These are phyloP conservation scores for Cyanidium caldarium DNA, from an alignment of 23 red algal genomes.

Conservation along the genomic window DNA sequence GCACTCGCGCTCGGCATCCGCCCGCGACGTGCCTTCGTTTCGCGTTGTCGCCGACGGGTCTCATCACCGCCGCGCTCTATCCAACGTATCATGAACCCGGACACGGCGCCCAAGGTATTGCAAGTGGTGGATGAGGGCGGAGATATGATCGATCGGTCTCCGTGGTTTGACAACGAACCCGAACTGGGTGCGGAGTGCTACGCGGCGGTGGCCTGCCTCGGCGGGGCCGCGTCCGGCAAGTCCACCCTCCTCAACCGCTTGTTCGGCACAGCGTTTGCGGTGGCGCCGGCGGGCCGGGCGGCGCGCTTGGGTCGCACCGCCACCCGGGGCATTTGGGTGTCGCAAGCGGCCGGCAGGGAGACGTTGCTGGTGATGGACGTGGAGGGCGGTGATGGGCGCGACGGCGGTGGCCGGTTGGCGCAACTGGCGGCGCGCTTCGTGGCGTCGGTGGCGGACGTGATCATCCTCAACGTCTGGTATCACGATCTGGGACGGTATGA, in stretches of 20 bases:
- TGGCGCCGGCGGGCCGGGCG: constrained; percentile 13
- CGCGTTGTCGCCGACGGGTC: no score
- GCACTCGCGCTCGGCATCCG: no score
- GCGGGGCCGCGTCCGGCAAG: constrained; percentile 74
- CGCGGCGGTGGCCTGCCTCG: constrained; percentile 43
- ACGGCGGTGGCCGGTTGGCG: constrained; percentile 51
- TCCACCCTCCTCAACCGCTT: constrained; percentile 60
- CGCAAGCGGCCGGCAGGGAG: constrained; percentile 17
- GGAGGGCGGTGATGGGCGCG: constrained; percentile 73
- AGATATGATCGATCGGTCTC: constrained; percentile 18
- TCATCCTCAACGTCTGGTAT: constrained; percentile 73
- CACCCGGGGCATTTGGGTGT: constrained; percentile 48
- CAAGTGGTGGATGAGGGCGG: constrained; percentile 48
- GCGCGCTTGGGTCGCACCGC: constrained; percentile 27
- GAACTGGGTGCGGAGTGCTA: constrained; percentile 56
- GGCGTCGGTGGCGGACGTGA: constrained; percentile 53
- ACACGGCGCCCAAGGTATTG: no score
- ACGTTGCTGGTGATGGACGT: constrained; percentile 66
- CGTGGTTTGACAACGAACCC: constrained; percentile 62
- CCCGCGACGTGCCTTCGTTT: no score
- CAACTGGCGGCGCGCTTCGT: constrained; percentile 40
- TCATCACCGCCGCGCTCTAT: no score
- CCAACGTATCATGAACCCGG: no score
- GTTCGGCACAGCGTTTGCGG: constrained; percentile 61
- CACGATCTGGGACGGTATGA: constrained; percentile 81